phyloP scores from a whole-genome alignment of 495 filamentous ascomycete genomes.

The Aspergillus wentii region DNA sequence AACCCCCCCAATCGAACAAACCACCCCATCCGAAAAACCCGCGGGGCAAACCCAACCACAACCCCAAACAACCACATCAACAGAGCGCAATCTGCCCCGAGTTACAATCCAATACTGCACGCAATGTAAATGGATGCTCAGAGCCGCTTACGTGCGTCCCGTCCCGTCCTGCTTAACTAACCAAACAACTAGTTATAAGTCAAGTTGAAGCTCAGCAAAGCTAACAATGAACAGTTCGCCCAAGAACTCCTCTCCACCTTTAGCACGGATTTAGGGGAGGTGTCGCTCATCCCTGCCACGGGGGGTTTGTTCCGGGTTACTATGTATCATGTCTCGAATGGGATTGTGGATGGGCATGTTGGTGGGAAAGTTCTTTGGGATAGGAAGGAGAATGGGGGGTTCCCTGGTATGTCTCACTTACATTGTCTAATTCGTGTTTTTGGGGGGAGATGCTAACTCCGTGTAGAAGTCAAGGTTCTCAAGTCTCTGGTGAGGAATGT shows the following conservation, averaged over 20 bases:
- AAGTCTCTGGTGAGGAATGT: slow-evolving; percentile 84
- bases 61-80: slow-evolving; percentile 10
- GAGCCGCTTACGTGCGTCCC: slow-evolving; percentile 70
- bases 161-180: slow-evolving; percentile 10
- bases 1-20: slow-evolving; percentile 14
- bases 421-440: slow-evolving; percentile 3
- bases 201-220: not conserved
- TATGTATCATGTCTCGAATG: slow-evolving; percentile 38
- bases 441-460: not conserved
- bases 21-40: not conserved
- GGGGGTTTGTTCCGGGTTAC: slow-evolving; percentile 79
- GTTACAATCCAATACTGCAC: slow-evolving; percentile 78
- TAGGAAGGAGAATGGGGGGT: slow-evolving; percentile 81
- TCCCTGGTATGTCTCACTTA: slow-evolving; percentile 61
- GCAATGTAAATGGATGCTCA: slow-evolving; percentile 88
- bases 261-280: slow-evolving; percentile 76
- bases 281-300: slow-evolving; percentile 80
- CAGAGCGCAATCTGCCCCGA: slow-evolving; percentile 43
- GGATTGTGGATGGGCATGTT: slow-evolving; percentile 11
- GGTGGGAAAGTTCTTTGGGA: slow-evolving; percentile 71
- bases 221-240: slow-evolving; percentile 56
- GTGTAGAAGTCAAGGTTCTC: slow-evolving; percentile 74
- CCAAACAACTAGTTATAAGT: not conserved
- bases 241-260: slow-evolving; percentile 99
- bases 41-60: slow-evolving; percentile 2